Evolutionary conservation across 768 basidiomycete species (phyloP).

Genomic region (Cyathus striatus): DNA sequence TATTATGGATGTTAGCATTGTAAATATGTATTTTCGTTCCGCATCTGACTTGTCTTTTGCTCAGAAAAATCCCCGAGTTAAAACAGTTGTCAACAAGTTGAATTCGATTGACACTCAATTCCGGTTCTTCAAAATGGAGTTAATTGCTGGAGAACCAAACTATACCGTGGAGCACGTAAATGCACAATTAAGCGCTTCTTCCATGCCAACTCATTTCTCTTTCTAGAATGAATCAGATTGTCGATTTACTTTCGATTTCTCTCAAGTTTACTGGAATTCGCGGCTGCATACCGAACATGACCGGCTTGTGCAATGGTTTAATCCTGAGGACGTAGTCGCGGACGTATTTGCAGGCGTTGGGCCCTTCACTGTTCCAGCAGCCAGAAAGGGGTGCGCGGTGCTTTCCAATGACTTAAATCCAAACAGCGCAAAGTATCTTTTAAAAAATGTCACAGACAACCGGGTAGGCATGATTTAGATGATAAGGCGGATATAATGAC

Average conservation of each 20-base stretch:
- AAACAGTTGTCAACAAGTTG: conserved; percentile 94
- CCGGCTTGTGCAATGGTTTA: conserved; percentile 72
- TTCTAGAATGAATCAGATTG: conserved; percentile 79
- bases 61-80: conserved; percentile 81
- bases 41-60: background rate
- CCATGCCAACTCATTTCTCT: conserved; percentile 4
- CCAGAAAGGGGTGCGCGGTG: conserved; percentile 85
- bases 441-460: conserved; percentile 70
- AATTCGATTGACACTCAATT: conserved; percentile 81
- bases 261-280: conserved; percentile 97
- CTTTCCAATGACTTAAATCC: conserved; percentile 96
- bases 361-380: conserved; percentile 92
- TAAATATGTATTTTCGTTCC: conserved; percentile 1
- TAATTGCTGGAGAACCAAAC: conserved; percentile 86
- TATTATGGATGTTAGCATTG: conserved; percentile 71
- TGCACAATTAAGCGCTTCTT: conserved; percentile 4
- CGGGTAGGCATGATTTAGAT: conserved; percentile 47
- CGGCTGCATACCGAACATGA: conserved; percentile 89
- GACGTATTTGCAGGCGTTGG: conserved; percentile 98
- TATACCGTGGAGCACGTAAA: conserved; percentile 84
- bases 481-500: conserved; percentile 1
- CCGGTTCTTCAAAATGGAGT: conserved; percentile 94
- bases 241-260: conserved; percentile 90
- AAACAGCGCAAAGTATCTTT: conserved; percentile 72
- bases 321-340: conserved; percentile 73